Percentiles rank a stretch among this genome's conserved stretches.
These are phyloP conservation scores for Panellus pusillus DNA, from an alignment of 768 basidiomycete species.

Conservation along the genomic window DNA sequence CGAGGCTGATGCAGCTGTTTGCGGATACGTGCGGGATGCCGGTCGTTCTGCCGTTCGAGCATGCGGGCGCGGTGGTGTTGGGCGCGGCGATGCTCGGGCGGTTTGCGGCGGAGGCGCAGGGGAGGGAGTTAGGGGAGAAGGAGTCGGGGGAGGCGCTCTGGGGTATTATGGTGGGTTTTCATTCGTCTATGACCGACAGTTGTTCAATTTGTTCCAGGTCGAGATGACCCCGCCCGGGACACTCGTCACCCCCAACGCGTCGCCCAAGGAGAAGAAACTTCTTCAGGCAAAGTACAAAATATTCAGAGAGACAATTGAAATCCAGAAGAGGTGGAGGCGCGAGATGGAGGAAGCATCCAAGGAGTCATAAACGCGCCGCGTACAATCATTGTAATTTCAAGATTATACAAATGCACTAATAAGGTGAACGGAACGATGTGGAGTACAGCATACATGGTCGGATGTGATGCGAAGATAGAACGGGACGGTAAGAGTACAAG, in stretches of 20 bases:
- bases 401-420: constrained; percentile 3
- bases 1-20: constrained; percentile 84
- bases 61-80: constrained; percentile 81
- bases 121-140: constrained; percentile 35
- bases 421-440: too few relatives aligned
- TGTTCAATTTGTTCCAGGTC: constrained; percentile 43
- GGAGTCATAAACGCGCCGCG: neutral
- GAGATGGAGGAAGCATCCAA: constrained; percentile 64
- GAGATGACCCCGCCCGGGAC: constrained; percentile 91
- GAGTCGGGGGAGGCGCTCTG: constrained; percentile 72
- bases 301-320: constrained; percentile 84
- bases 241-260: constrained; percentile 63
- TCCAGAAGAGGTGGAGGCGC: constrained; percentile 84
- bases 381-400: neutral
- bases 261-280: constrained; percentile 65
- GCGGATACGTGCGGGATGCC: constrained; percentile 82
- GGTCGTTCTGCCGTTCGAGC: constrained; percentile 76
- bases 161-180: constrained; percentile 78
- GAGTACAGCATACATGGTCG: too few relatives aligned
- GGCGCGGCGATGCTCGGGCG: constrained; percentile 94
- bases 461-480: too few relatives aligned
- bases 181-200: neutral
- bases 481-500: too few relatives aligned
- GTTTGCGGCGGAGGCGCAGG: constrained; percentile 68
- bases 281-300: constrained; percentile 93